Base-by-base conservation (phyloP, 306 rosid species). In the Medicago ruthenica region DNA sequence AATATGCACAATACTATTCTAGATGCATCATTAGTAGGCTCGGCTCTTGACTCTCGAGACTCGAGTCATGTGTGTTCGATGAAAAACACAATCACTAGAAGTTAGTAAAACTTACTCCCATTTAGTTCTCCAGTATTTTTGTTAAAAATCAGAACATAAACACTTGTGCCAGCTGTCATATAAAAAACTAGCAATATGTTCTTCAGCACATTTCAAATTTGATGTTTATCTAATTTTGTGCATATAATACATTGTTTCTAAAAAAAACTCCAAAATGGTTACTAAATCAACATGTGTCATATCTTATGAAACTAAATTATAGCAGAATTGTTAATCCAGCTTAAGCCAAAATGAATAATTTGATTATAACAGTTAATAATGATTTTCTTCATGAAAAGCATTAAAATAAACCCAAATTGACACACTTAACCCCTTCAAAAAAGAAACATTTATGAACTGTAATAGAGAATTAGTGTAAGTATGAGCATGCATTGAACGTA, bases 51-150 rank as follows among this genome's bases (percentile, higher is more conserved):
- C 7, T 72, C 41, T 42, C 15, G 53, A 64, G 13, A 64, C 41
- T 42, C 15, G 53, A 64, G 13, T 51, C 73, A 50, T 10, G 59
- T n/a, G 31, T 20, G 59, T 9, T 42, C 4, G 18, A 21, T 36
- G 36, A 7, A 65, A 79, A 79, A n/a, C 55, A 51, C 24, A 72
- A 70, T 16, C 63, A 54, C 27, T 37, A n/a, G 2, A 70, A 20
- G 9, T 67, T 22, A 71, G 12, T 1, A 37, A 51, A 21, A 37
- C 47, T 22, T 17, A n/a, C 34, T n/a, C 62, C 62, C 65, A 36
- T 44, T 60, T 47, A 7, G 7, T 36, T 45, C n/a, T 61, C 71
- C 72, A 62, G 12, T 16, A 50, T 21, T 51, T 47, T 61, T 14
- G 45, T 71, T 1, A 40, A 34, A 71, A 36, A 31, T 65, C 34